Evolutionary conservation across 2,329 filamentous ascomycete species (phyloP), one percentile per base, ranked within the genome.

Genomic region (Fusarium chlamydosporum): DNA sequence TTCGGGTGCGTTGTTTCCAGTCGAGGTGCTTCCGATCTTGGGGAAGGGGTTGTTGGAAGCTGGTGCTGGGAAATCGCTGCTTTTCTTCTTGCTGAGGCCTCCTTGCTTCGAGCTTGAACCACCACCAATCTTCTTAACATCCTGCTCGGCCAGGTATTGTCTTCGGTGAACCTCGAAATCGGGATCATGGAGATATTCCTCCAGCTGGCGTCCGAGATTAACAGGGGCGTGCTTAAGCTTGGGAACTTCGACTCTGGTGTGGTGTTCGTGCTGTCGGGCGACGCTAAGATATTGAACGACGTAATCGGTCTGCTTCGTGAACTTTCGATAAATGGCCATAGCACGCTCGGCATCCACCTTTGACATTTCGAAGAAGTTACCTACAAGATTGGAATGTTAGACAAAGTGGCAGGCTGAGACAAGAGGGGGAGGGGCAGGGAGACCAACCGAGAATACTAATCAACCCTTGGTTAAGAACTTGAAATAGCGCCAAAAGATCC

Each of bases 321-420:
- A 99, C 16, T 86, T 91, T 76, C 94, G 92, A 81, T 99, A 99
- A 65, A 99, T 95, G 64, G 89, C 87, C 81, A 99, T 89, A 59
- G 96, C 94, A 67, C 94, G 88, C 78, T 97, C 93, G 61, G 96
- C 96, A 79, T 99, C 96, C 27, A 92, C 86, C 75, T 92, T 93
- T 51, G 96, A 97, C 91, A 99, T 95, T 82, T 99, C 96, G 75
- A 99, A 99, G 80, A 98, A 99, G 79, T 96, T 93, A 73, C 96
- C 94, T 96, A 67, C 26, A 42, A 67, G 76, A 46, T 53, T 56
- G 57, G 50, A 18, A 23, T 35, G 55, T 71, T 56, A 61, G 63
- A 68, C 29, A 57, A 47, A 18, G 20, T 23, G 35, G 42, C 43
- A 27, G 40, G 34, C 37, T 58, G 57, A 65, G 61, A 64, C 65